A percentile compares a stretch with the other conserved stretches of the same genome.
phyloP scores from a whole-genome alignment of 495 filamentous ascomycete genomes.

The Penicillium waksmanii region DNA sequence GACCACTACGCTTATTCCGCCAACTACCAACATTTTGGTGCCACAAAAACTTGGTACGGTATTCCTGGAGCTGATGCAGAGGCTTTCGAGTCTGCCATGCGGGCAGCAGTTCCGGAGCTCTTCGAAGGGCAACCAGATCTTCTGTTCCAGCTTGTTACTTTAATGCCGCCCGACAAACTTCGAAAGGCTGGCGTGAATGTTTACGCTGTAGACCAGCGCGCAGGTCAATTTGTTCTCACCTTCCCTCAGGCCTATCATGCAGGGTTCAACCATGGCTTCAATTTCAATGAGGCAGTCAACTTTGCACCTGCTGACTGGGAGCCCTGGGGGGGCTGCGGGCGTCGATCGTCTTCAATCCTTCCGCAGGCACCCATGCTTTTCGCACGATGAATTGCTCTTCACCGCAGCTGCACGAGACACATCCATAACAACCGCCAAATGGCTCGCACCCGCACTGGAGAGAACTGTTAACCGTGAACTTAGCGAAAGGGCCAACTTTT shows the following conservation, averaged over 20 bases:
- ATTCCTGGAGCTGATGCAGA: conserved; percentile 92
- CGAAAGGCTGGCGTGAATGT: conserved; percentile 92
- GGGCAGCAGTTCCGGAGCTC: conserved; percentile 89
- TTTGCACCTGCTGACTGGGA: conserved; percentile 98
- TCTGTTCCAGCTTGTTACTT: conserved; percentile 93
- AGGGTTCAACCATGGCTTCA: conserved; percentile 95
- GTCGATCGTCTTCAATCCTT: conserved; percentile 87
- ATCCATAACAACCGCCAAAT: conserved; percentile 91
- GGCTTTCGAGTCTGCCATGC: conserved; percentile 95
- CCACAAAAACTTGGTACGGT: conserved; percentile 99
- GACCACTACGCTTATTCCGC: conserved; percentile 98
- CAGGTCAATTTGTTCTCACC: conserved; percentile 94
- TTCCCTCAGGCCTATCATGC: conserved; percentile 93
- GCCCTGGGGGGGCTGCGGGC: conserved; percentile 84
- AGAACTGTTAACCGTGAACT: conserved; percentile 76
- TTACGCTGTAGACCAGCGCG: conserved; percentile 90
- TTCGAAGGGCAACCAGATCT: conserved; percentile 98
- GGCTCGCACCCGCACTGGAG: conserved; percentile 85
- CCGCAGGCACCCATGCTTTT: conserved; percentile 92
- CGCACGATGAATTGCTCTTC: conserved; percentile 93
- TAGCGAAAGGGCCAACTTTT: conserved; percentile 65
- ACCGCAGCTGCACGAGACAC: conserved; percentile 79
- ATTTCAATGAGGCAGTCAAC: conserved; percentile 99
- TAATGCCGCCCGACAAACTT: conserved; percentile 93
- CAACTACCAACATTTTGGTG: conserved; percentile 98